Percentiles rank a stretch among this genome's conserved stretches.
These are phyloP conservation scores for Dianthus caryophyllus DNA, from an alignment of 148 eudicot genomes.

Conservation along the genomic window DNA sequence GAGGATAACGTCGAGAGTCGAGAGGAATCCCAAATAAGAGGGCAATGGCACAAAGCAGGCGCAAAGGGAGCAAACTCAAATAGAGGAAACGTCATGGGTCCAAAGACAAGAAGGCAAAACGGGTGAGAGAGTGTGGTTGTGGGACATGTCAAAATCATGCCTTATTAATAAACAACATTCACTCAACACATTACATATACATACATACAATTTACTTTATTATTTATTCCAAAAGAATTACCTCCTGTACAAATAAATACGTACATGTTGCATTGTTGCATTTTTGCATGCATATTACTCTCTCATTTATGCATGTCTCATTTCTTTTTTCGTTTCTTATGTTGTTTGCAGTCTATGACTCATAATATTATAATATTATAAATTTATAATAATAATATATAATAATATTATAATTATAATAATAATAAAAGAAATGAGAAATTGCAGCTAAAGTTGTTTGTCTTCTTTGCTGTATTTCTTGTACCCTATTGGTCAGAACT, in stretches of 20 bases:
- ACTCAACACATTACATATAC: too few relatives aligned
- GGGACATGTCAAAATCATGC: slow-evolving; percentile 36
- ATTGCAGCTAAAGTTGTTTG: slow-evolving; percentile 13
- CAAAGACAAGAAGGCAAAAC: slow-evolving; percentile 20
- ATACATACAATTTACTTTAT: slow-evolving; percentile 32
- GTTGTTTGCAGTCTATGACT: slow-evolving; percentile 6
- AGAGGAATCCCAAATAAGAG: neutral
- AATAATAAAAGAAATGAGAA: too few relatives aligned
- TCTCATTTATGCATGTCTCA: neutral
- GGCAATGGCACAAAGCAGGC: slow-evolving; percentile 5
- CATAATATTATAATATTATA: too few relatives aligned
- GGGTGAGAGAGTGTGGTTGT: slow-evolving; percentile 2
- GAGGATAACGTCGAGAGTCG: too few relatives aligned
- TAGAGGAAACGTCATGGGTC: slow-evolving; percentile 28
- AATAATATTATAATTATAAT: too few relatives aligned
- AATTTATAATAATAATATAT: too few relatives aligned
- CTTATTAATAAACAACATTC: slow-evolving; percentile 3
- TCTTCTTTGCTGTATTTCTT: slow-evolving; percentile 20
- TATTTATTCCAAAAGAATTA: slow-evolving; percentile 3
- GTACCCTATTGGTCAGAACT: slow-evolving; percentile 20
- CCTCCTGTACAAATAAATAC: neutral
- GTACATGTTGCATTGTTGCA: slow-evolving; percentile 1
- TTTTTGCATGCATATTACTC: too few relatives aligned
- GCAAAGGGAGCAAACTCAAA: neutral
- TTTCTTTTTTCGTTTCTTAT: slow-evolving; percentile 2